A percentile compares a stretch with the other conserved stretches of the same genome.
Evolutionary conservation across 2,329 filamentous ascomycete genomes (phyloP).

Genomic region (Talaromyces marneffei): DNA sequence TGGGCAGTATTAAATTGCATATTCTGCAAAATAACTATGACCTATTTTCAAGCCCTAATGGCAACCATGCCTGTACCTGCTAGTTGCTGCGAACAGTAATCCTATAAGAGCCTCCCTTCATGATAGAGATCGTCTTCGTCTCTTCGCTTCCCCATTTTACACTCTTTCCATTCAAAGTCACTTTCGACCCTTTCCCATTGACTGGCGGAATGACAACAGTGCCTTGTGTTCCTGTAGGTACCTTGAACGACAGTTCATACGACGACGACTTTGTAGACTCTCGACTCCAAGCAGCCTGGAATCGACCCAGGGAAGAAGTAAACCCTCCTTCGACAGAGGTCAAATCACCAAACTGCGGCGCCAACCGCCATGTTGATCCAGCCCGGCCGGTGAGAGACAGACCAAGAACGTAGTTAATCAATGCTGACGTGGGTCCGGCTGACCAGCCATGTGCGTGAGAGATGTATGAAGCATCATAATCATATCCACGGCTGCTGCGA

Average conservation of each 20-base stretch:
- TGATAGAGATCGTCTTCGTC: slow-evolving; percentile 7
- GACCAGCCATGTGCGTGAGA: slow-evolving; percentile 43
- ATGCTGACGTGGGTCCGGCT: slow-evolving; percentile 37
- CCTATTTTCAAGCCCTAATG: not conserved
- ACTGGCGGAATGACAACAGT: slow-evolving; percentile 8
- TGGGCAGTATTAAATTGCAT: not conserved
- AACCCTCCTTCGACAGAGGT: slow-evolving; percentile 42
- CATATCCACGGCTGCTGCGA: slow-evolving; percentile 48
- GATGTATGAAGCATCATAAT: slow-evolving; percentile 41
- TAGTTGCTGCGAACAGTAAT: slow-evolving; percentile 5
- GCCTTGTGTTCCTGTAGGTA: slow-evolving; percentile 10
- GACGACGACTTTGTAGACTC: not conserved
- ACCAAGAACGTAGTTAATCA: slow-evolving; percentile 44
- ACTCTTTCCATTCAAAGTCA: slow-evolving; percentile 8
- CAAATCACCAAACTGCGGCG: slow-evolving; percentile 42
- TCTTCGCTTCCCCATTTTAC: not conserved
- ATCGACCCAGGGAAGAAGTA: slow-evolving; percentile 41
- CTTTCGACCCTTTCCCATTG: not conserved
- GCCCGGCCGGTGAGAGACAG: slow-evolving; percentile 36
- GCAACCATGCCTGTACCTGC: not conserved
- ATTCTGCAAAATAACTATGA: not conserved
- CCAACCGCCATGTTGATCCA: slow-evolving; percentile 41
- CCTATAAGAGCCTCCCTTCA: slow-evolving; percentile 3
- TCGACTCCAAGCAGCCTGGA: slow-evolving; percentile 22
- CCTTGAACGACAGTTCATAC: slow-evolving; percentile 12